Percentiles rank a stretch among this genome's conserved stretches.
These are phyloP conservation scores for Penicillium janthinellum DNA, from an alignment of 2,329 filamentous ascomycete genomes.

Conservation along the genomic window DNA sequence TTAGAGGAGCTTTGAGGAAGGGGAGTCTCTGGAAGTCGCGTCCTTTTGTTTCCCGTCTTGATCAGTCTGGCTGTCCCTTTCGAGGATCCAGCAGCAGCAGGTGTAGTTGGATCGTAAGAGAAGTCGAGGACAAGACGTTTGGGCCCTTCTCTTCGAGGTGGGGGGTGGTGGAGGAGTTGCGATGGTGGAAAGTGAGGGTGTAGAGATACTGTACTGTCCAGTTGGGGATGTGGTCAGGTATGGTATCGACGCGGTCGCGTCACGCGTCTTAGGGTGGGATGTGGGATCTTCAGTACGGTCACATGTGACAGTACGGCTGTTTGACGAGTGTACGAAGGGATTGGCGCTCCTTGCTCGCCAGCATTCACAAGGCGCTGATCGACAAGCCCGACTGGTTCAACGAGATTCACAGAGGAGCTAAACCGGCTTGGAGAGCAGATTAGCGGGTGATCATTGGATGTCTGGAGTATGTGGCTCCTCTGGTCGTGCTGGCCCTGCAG, in stretches of 20 bases:
- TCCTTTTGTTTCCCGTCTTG: conserved; percentile 14
- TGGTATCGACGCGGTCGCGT: conserved; percentile 32
- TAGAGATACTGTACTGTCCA: conserved; percentile 11
- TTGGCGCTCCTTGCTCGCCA: conserved; percentile 14
- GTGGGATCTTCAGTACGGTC: conserved; percentile 15
- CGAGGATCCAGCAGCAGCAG: background rate
- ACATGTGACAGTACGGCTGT: conserved; percentile 25
- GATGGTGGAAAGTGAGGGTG: conserved; percentile 22
- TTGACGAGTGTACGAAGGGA: conserved; percentile 7
- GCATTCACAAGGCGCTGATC: conserved; percentile 10
- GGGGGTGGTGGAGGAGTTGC: conserved; percentile 16
- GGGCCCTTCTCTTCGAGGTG: conserved; percentile 5
- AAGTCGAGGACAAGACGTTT: background rate
- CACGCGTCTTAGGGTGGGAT: conserved; percentile 27
- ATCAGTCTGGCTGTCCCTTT: background rate
- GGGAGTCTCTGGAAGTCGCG: conserved; percentile 13
- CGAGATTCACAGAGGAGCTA: background rate
- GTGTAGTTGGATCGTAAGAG: background rate
- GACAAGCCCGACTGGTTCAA: background rate
- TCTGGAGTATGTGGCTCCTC: background rate
- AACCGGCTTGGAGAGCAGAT: background rate
- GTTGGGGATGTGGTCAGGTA: conserved; percentile 27
- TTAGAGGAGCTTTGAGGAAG: conserved; percentile 1
- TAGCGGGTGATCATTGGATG: background rate
- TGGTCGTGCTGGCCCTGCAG: background rate